These are phyloP conservation scores for Globisporangium emineosum DNA, from an alignment of 352 stramenopile species.

Conservation along the genomic window DNA sequence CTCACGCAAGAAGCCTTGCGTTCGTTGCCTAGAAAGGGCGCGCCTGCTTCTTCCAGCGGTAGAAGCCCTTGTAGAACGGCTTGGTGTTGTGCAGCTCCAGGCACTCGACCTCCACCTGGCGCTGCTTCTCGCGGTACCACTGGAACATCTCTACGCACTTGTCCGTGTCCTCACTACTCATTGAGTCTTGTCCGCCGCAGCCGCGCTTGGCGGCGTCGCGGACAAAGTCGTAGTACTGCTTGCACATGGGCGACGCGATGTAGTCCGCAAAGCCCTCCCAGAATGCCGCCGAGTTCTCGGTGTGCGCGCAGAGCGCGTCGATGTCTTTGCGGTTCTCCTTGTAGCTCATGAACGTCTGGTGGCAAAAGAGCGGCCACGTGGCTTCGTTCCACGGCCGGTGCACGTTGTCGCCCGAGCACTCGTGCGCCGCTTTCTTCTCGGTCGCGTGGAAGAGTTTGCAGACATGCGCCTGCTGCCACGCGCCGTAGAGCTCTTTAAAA, in stretches of 20 bases:
- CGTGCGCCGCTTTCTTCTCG: slow-evolving; percentile 40
- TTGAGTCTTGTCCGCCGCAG: slow-evolving; percentile 20
- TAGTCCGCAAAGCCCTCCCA: slow-evolving; percentile 63
- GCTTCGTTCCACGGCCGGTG: slow-evolving; percentile 46
- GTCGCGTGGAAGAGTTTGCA: slow-evolving; percentile 51
- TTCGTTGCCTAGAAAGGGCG: neutral
- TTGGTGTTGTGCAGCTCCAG: slow-evolving; percentile 32
- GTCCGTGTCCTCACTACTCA: neutral
- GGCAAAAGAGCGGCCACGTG: slow-evolving; percentile 52
- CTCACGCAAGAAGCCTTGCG: neutral
- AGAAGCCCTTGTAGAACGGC: slow-evolving; percentile 22
- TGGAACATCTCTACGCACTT: slow-evolving; percentile 40
- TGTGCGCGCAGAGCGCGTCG: slow-evolving; percentile 40
- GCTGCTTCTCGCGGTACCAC: slow-evolving; percentile 47
- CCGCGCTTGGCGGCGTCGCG: slow-evolving; percentile 26
- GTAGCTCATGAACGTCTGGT: slow-evolving; percentile 58
- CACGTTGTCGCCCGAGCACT: slow-evolving; percentile 36
- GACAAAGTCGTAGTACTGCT: slow-evolving; percentile 55
- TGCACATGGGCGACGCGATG: slow-evolving; percentile 47
- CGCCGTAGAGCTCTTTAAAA: slow-evolving; percentile 42
- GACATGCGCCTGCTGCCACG: slow-evolving; percentile 43
- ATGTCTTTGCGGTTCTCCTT: slow-evolving; percentile 36
- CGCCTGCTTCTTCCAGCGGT: slow-evolving; percentile 15
- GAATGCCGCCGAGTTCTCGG: slow-evolving; percentile 44
- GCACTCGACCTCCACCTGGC: slow-evolving; percentile 46